phyloP scores from a whole-genome alignment of 495 filamentous ascomycete genomes.

The Aspergillus nidulans region DNA sequence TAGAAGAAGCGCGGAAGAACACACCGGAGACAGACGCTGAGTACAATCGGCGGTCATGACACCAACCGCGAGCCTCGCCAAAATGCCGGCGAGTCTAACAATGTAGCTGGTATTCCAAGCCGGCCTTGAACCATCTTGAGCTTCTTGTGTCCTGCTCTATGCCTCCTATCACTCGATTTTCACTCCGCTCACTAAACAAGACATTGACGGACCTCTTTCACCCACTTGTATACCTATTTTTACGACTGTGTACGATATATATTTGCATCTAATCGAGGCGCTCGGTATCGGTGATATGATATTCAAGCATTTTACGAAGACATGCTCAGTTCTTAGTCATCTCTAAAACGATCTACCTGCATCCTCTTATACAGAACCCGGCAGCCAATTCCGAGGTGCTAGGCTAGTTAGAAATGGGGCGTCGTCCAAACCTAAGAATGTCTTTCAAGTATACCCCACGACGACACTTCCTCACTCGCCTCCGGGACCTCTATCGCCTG shows the following conservation, averaged over 20 bases:
- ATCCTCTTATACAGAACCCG: not conserved
- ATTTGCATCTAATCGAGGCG: conserved; percentile 3
- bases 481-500: not conserved
- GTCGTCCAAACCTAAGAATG: not conserved
- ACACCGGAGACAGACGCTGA: conserved; percentile 75
- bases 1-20: conserved; percentile 78
- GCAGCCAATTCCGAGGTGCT: not conserved
- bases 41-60: conserved; percentile 49
- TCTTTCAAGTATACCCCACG: too few relatives aligned
- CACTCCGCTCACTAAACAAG: not conserved
- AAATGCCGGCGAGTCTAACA: too few relatives aligned
- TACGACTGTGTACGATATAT: conserved; percentile 8
- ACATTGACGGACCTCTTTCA: not conserved
- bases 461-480: not conserved
- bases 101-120: not conserved
- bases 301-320: not conserved
- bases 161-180: not conserved
- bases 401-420: not conserved
- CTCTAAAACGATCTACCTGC: not conserved
- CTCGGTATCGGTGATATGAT: not conserved
- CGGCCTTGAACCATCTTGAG: too few relatives aligned
- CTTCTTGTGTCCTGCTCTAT: not conserved
- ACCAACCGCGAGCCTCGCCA: not conserved
- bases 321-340: not conserved
- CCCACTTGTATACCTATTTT: not conserved